phyloP scores from a whole-genome alignment of 1,284 basidiomycete genomes.

The Ustilago lituana region DNA sequence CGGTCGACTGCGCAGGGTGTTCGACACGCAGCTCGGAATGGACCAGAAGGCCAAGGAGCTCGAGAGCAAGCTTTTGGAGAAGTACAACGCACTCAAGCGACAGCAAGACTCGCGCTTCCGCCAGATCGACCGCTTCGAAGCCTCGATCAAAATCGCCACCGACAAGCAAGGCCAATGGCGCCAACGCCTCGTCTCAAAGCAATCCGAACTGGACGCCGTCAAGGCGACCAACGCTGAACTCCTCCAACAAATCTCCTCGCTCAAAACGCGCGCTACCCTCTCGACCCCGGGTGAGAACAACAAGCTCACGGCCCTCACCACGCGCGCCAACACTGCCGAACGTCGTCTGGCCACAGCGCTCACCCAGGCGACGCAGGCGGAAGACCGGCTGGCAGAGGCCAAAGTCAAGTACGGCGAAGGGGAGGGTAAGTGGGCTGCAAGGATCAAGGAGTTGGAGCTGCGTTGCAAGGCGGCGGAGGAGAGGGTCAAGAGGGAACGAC shows the following conservation, averaged over 20 bases:
- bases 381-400: slow-evolving; percentile 89
- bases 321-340: slow-evolving; percentile 71
- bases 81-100: slow-evolving; percentile 79
- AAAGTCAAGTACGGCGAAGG: slow-evolving; percentile 67
- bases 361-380: slow-evolving; percentile 81
- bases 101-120: slow-evolving; percentile 89
- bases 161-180: slow-evolving; percentile 88
- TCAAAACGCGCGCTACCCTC: slow-evolving; percentile 71
- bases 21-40: slow-evolving; percentile 83
- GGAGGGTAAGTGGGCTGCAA: slow-evolving; percentile 59
- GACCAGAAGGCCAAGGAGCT: slow-evolving; percentile 85
- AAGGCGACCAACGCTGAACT: slow-evolving; percentile 78
- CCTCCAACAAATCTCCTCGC: slow-evolving; percentile 76
- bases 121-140: slow-evolving; percentile 92
- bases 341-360: slow-evolving; percentile 80
- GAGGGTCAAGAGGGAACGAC: slow-evolving; percentile 90
- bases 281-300: slow-evolving; percentile 49
- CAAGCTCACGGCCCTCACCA: slow-evolving; percentile 52
- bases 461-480: slow-evolving; percentile 86
- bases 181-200: slow-evolving; percentile 80
- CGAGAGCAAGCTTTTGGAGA: slow-evolving; percentile 78
- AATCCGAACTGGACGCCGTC: slow-evolving; percentile 80
- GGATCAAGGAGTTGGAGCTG: slow-evolving; percentile 77
- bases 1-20: slow-evolving; percentile 81
- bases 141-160: slow-evolving; percentile 82